These are phyloP conservation scores for Singerocomus rubriflavus DNA, from an alignment of 1,284 basidiomycete species.

Conservation along the genomic window DNA sequence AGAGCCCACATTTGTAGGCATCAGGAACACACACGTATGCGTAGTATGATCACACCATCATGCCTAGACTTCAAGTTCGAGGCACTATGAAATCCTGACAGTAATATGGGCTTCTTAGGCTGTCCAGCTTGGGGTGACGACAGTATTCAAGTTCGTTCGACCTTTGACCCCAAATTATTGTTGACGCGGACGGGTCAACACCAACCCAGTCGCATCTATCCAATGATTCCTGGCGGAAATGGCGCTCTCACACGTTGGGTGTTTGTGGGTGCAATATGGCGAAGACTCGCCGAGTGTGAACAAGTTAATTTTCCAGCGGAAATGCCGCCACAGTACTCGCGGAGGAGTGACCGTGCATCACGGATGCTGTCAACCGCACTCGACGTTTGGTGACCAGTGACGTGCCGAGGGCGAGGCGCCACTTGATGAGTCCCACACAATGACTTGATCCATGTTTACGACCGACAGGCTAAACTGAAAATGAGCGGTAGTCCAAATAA, in stretches of 20 bases:
- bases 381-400: not conserved
- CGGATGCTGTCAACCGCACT: constrained; percentile 1
- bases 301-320: not conserved
- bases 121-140: not conserved
- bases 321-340: not conserved
- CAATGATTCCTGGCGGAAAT: constrained; percentile 1
- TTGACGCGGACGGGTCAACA: not conserved
- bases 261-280: not conserved
- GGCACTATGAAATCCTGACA: not conserved
- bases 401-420: not conserved
- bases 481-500: too few relatives aligned
- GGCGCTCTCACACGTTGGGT: not conserved
- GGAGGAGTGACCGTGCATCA: not conserved
- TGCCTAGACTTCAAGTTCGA: not conserved
- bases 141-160: too few relatives aligned
- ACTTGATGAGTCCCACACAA: not conserved
- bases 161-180: not conserved
- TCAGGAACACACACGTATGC: not conserved
- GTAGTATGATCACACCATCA: not conserved
- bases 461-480: too few relatives aligned
- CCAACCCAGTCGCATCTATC: not conserved
- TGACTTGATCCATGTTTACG: too few relatives aligned
- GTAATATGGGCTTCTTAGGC: too few relatives aligned
- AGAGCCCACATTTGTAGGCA: not conserved
- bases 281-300: not conserved